These are phyloP conservation scores for Lipomyces mesembrius DNA, from an alignment of 805 yeast genomes.

Conservation along the genomic window DNA sequence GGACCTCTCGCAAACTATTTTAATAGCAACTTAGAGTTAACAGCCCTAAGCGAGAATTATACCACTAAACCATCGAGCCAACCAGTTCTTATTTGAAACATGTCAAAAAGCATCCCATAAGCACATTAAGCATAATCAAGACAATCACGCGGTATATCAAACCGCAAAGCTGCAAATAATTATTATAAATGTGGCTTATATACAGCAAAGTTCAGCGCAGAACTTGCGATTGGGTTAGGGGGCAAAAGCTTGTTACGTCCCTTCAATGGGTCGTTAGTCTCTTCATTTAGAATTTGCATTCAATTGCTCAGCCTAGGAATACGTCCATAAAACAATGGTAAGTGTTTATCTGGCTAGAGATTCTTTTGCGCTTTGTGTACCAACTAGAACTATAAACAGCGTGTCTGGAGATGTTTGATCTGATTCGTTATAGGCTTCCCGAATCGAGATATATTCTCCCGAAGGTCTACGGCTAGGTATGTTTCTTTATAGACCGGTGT, in stretches of 20 bases:
- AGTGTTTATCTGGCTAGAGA: not conserved
- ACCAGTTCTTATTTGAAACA: not conserved
- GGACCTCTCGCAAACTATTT: constrained; percentile 45
- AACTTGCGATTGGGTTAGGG: not conserved
- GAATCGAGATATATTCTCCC: constrained; percentile 83
- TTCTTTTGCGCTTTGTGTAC: not conserved
- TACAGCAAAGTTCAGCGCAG: not conserved
- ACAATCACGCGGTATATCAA: not conserved
- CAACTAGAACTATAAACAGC: not conserved
- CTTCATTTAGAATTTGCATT: not conserved
- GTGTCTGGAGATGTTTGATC: not conserved
- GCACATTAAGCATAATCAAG: not conserved
- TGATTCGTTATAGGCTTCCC: not conserved
- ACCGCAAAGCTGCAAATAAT: not conserved
- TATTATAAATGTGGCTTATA: not conserved
- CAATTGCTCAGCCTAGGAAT: not conserved
- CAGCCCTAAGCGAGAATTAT: constrained; percentile 47
- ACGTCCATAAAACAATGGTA: not conserved
- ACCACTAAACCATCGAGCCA: constrained; percentile 48
- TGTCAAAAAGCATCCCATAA: too few species aligned
- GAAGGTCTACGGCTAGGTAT: constrained; percentile 78
- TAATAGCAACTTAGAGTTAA: constrained; percentile 39
- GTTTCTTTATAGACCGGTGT: not conserved
- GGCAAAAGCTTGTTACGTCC: not conserved
- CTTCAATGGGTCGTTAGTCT: not conserved